Conservation (phyloP, 2,329 filamentous ascomycete genomes). For the Cladobotryum protrusum region DNA sequence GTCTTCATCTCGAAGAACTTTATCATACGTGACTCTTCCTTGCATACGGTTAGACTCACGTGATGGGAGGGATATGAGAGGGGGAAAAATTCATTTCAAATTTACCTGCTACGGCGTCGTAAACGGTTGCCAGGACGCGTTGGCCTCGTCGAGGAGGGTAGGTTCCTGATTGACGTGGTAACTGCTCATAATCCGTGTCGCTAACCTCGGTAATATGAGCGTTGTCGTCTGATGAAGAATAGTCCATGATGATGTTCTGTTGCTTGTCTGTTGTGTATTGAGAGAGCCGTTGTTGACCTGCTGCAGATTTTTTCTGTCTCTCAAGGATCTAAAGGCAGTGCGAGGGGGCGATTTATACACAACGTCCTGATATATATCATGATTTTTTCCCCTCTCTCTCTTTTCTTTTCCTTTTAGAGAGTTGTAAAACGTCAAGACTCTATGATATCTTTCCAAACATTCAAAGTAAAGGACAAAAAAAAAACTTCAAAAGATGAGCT, state of each 20-base stretch:
- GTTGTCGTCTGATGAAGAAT: constrained; percentile 1
- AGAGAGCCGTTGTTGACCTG: background rate
- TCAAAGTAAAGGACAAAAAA: no score
- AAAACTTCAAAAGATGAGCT: no score
- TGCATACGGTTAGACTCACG: constrained; percentile 21
- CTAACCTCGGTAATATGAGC: no score
- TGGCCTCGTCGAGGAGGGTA: constrained; percentile 13
- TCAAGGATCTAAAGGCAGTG: background rate
- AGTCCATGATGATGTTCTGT: background rate
- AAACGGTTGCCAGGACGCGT: constrained; percentile 49
- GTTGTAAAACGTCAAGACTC: background rate
- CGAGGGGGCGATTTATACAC: background rate
- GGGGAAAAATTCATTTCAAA: constrained; percentile 4
- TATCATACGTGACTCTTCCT: constrained; percentile 24
- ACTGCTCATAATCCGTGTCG: constrained; percentile 1
- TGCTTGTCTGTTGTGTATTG: background rate
- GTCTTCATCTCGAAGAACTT: constrained; percentile 17
- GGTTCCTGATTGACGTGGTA: background rate
- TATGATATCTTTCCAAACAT: no score
- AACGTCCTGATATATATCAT: background rate
- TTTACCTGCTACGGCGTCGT: constrained; percentile 66
- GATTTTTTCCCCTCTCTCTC: no score
- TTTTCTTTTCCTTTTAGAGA: no score
- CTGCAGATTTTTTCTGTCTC: background rate
- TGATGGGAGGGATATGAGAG: constrained; percentile 6